Base-by-base conservation (phyloP, 2,329 filamentous ascomycete genomes). In the Apiospora pterosperma region DNA sequence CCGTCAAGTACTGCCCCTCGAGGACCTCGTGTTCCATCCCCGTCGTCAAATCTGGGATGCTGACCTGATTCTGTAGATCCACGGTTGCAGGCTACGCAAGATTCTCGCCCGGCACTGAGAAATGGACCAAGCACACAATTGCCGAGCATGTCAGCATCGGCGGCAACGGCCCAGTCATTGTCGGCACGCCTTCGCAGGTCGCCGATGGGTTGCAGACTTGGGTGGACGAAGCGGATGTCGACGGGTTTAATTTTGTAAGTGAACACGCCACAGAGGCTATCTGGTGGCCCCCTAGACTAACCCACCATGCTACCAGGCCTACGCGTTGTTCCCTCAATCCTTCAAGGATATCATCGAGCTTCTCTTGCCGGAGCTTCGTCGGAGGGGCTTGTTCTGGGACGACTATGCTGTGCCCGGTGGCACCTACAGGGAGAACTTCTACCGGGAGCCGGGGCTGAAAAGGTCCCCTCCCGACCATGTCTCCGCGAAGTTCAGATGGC, bases 71-170 rank as follows among this genome's bases (percentile, higher is more conserved):
- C 25, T 39, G 28, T 55, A 83, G 80, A 64, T 85, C 83, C 12
- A 84, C 82, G 0, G 83, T 88, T 1, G 83, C 87, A 67, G 84
- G 78, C 1, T 85, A 85, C 70, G 81, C 85, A 11, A 80, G 84
- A 55, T 84, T 85, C 58, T 84, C 85, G 0, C 87, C 88, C 0
- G 84, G 81, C 2, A 85, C 86, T 2, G 79, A 83, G 0, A 91
- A 90, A 71, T 92, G 90, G 90, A 92, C 90, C 0, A 92, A 92
- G 74, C 81, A 85, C 59, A 90, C 88, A 0, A 83, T 92, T 5
- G 90, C 88, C 0, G 83, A 91, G 70, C 87, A 90, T 68, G 85
- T 92, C 61, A 86, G 85, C 48, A 82, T 92, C 14, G 90, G 90
- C 5, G 90, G 90, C 1, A 83, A 91, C 21, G 88, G 89, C 0